Base-by-base conservation (phyloP, 1,139 yeast species). In the Meyerozyma elateridarum region DNA sequence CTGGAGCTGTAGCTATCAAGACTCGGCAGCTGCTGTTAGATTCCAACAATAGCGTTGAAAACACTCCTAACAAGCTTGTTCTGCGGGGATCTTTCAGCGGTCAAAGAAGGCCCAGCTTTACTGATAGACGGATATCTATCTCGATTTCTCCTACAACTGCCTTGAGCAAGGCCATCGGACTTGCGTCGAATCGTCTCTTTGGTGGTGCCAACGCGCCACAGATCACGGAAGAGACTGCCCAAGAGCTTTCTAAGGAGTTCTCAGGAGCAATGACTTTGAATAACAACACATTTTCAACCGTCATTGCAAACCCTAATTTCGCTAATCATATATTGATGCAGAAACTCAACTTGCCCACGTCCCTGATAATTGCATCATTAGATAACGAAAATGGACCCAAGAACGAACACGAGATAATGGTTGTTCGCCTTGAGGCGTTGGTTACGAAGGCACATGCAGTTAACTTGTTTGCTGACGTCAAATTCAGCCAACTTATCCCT, bases 401-500 rank as follows among this genome's bases (percentile, higher is more conserved):
- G 27, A 24, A 24, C 15, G 27, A 24, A 15, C 18, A 24, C 18
- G 27, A 24, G 18, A 18, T 18, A 6, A 15, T 24, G 27, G 27
- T 24, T 13, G 15, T 24, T 30, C 71, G 69, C 35, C 63, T 91
- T 37, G 96, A 89, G 52, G 70, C 79, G 2, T 60, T 87, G 32
- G 87, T 95, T 4, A 87, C 95, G 1, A 87, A 87, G 60, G 87
- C 96, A 0, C 93, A 87, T 52, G 95, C 94, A 0, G 79, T 91
- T 15, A 80, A 81, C 44, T 64, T 88, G 25, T 88, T 83, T 62
- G 97, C 97, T 0, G 96, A 88, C 44, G 89, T 88, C 16, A 91
- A 91, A 56, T 87, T 81, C 49, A 71, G 82, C 32, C 96, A 89
- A 56, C 64, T 88, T 42, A 74, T 83, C 19, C 95, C 95, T 3